Evolutionary conservation across 2,329 filamentous ascomycete genomes (phyloP).

Genomic region (Emergomyces orientalis): DNA sequence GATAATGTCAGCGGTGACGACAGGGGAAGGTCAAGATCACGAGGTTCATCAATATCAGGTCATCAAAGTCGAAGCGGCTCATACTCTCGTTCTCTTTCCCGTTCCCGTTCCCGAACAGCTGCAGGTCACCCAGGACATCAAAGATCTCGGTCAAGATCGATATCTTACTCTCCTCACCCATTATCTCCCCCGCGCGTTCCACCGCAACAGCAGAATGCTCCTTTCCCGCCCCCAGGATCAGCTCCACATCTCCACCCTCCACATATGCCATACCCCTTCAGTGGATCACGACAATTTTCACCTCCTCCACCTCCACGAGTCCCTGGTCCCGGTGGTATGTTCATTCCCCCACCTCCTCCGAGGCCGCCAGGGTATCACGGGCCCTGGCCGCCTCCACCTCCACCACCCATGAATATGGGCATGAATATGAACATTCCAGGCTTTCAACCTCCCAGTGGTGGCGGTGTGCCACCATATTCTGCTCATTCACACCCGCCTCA

Average conservation of each 20-base stretch:
- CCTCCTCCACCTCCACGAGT: conserved; percentile 9
- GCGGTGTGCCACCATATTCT: conserved; percentile 2
- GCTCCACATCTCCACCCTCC: conserved; percentile 18
- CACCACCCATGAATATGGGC: conserved; percentile 8
- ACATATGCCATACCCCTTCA: conserved; percentile 13
- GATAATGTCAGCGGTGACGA: conserved; percentile 26
- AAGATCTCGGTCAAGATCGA: conserved; percentile 23
- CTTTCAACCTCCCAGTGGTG: conserved; percentile 7
- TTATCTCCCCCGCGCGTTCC: conserved; percentile 17
- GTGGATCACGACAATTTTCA: conserved; percentile 10
- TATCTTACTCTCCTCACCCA: conserved; percentile 27
- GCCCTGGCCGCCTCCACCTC: conserved; percentile 27
- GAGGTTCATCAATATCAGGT: conserved; percentile 24
- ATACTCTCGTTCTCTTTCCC: conserved; percentile 23
- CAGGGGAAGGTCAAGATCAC: conserved; percentile 24
- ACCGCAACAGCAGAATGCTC: conserved; percentile 14
- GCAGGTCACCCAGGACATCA: conserved; percentile 20
- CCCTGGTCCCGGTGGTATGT: conserved; percentile 10
- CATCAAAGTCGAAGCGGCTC: conserved; percentile 15
- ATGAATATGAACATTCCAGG: conserved; percentile 15
- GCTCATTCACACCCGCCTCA: conserved; percentile 15
- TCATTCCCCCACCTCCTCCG: conserved; percentile 23
- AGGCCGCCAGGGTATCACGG: conserved; percentile 29
- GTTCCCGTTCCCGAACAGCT: conserved; percentile 23
- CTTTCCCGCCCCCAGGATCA: conserved; percentile 7